phyloP scores from a whole-genome alignment of 768 basidiomycete genomes.

The Royoungia palumana region DNA sequence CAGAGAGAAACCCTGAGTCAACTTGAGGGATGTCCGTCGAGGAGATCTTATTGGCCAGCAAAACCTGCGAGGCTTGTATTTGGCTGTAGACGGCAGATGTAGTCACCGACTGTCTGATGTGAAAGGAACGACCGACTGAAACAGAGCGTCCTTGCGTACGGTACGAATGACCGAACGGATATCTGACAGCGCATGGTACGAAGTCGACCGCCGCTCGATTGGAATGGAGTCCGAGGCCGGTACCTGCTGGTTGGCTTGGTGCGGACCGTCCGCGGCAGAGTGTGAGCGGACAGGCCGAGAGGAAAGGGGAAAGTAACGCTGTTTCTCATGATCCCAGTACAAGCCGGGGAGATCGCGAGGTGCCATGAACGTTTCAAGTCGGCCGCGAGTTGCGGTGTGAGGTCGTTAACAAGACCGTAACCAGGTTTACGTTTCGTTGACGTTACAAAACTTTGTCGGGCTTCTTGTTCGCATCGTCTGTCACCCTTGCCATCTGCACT shows the following conservation, averaged over 20 bases:
- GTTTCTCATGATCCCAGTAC: conserved; percentile 49
- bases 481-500: too few relatives aligned
- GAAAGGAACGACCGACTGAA: conserved; percentile 22
- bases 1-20: conserved; percentile 37
- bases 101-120: background rate
- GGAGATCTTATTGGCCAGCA: conserved; percentile 33
- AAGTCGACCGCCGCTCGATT: background rate
- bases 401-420: too few relatives aligned
- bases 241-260: too few relatives aligned
- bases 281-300: background rate
- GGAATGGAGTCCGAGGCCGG: background rate
- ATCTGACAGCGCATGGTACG: conserved; percentile 5
- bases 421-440: too few relatives aligned
- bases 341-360: conserved; percentile 49
- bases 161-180: conserved; percentile 18
- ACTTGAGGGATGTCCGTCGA: conserved; percentile 24
- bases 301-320: conserved; percentile 58
- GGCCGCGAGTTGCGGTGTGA: too few relatives aligned
- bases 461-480: too few relatives aligned
- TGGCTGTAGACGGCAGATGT: conserved; percentile 31
- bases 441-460: too few relatives aligned
- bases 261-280: too few relatives aligned
- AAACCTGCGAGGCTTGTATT: conserved; percentile 39
- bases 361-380: too few relatives aligned
- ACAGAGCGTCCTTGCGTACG: conserved; percentile 19